Evolutionary conservation across 1,139 yeast species (phyloP).

Genomic region (Kodamaea anthophila): DNA sequence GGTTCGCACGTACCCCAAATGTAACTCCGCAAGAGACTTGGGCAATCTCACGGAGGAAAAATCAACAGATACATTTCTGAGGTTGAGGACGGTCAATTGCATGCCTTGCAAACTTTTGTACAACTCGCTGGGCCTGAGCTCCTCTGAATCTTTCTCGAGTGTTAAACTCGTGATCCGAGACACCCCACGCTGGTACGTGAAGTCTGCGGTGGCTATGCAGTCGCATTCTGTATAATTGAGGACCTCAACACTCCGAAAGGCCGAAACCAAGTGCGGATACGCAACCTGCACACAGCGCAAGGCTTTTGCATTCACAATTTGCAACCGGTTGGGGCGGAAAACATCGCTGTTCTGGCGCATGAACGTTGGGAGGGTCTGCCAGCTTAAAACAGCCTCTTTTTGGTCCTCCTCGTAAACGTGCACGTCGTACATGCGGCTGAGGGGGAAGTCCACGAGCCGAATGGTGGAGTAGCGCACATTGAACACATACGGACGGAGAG

Average conservation of each 20-base stretch:
- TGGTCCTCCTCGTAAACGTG: conserved; percentile 2
- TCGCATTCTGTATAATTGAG: conserved; percentile 3
- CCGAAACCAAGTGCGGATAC: conserved; percentile 1
- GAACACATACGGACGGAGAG: conserved; percentile 2
- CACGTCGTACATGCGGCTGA: conserved; percentile 2
- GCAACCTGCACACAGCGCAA: conserved; percentile 1
- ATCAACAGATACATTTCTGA: conserved; percentile 3
- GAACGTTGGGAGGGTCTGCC: conserved; percentile 1
- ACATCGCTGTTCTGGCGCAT: conserved; percentile 4
- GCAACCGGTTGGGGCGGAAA: conserved; percentile 4
- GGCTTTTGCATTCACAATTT: conserved; percentile 2
- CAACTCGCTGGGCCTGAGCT: conserved; percentile 2
- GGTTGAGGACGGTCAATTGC: conserved; percentile 2
- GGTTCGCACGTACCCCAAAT: conserved; percentile 4
- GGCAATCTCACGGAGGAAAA: conserved; percentile 4
- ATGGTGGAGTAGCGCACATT: conserved; percentile 3
- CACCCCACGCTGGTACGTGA: not conserved
- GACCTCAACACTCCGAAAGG: conserved; percentile 3
- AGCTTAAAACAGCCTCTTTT: conserved; percentile 2
- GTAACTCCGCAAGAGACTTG: conserved; percentile 1
- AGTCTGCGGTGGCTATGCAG: conserved; percentile 4
- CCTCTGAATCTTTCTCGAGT: conserved; percentile 4
- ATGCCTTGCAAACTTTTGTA: too few species aligned
- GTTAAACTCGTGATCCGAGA: conserved; percentile 4
- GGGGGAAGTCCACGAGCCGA: conserved; percentile 3